Base-by-base conservation (phyloP, 140 eudicot genomes). In the Flaveria floridana region DNA sequence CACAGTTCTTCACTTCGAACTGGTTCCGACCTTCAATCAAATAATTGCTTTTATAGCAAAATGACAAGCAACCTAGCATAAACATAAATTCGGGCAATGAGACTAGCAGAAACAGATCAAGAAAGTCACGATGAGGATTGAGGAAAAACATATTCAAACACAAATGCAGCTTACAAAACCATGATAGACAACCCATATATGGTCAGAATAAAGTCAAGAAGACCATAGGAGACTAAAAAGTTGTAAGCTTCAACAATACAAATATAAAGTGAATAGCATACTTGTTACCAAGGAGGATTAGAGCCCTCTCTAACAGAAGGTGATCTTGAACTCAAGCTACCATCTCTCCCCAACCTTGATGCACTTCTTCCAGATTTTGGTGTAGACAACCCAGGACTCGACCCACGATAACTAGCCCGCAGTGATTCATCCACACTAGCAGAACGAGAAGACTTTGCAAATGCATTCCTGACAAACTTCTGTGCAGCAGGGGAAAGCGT, bases 401-500 rank as follows among this genome's bases (percentile, higher is more conserved):
- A 80, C 59, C 96, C 93, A 30, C 98, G 91, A 70, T 92, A 92
- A 83, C 98, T 92, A 42, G 98, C 98, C 28, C 96, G 88, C 30
- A 93, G 87, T 59, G 96, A 93, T 53, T 93, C 98, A 82, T 91
- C 97, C 25, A 91, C 94, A 48, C 85, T 84, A 0, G 84, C 85
- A 57, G 93, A 83, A 13, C 65, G 85, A 1, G 98, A 92, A 18
- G 97, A 89, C 75, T 89, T 93, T 2, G 91, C 86, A 55, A 93
- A 87, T 4, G 98, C 98, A 63, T 86, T 93, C 75, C 95, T 85
- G 19, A 93, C 85, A 75, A 93, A 93, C 65, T 93, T 93, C 82
- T 90, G 95, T 4, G 98, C 98, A 73, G 98, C 98, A 80, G 95
- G 91, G 11, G 98, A 93, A 18, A 93, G 85, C 0, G 84, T 85